Evolutionary conservation across 768 basidiomycete species (phyloP).

Genomic region (Favolaschia claudopus): DNA sequence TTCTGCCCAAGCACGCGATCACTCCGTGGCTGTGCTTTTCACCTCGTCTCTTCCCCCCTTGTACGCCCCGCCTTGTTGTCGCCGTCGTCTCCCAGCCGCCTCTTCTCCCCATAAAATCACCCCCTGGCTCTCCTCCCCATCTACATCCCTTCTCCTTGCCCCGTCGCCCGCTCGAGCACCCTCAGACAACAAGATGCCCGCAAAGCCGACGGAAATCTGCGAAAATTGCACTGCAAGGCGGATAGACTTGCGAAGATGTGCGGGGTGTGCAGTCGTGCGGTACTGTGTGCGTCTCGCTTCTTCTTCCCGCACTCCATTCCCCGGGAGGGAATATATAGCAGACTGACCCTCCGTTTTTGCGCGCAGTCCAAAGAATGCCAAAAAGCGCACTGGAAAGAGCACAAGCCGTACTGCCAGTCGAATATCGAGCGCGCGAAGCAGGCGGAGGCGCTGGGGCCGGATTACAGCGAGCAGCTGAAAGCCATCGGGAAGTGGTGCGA

Average conservation of each 20-base stretch:
- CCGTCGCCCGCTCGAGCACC: too few relatives aligned
- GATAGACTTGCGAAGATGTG: conserved; percentile 7
- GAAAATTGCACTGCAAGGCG: neutral
- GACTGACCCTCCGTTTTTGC: too few relatives aligned
- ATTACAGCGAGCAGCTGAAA: neutral
- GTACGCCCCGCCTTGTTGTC: too few relatives aligned
- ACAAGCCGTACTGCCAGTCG: conserved; percentile 14
- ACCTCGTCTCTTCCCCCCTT: too few relatives aligned
- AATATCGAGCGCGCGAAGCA: neutral
- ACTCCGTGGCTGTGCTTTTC: too few relatives aligned
- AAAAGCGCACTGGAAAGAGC: conserved; percentile 20
- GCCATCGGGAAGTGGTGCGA: conserved; percentile 2
- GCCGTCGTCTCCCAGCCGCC: too few relatives aligned
- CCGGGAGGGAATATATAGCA: neutral
- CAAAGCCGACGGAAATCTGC: neutral
- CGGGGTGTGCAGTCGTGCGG: conserved; percentile 1
- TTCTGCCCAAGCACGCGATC: too few relatives aligned
- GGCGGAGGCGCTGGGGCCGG: neutral
- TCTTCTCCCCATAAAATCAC: too few relatives aligned
- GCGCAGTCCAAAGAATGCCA: conserved; percentile 18
- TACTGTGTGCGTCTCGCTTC: conserved; percentile 10
- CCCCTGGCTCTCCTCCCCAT: too few relatives aligned
- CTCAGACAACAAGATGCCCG: too few relatives aligned
- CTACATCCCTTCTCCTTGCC: too few relatives aligned
- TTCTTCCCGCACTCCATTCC: too few relatives aligned